Evolutionary conservation across 768 basidiomycete species (phyloP), one percentile per base, ranked within the genome.

Genomic region (Peribolospora kevripleyi): DNA sequence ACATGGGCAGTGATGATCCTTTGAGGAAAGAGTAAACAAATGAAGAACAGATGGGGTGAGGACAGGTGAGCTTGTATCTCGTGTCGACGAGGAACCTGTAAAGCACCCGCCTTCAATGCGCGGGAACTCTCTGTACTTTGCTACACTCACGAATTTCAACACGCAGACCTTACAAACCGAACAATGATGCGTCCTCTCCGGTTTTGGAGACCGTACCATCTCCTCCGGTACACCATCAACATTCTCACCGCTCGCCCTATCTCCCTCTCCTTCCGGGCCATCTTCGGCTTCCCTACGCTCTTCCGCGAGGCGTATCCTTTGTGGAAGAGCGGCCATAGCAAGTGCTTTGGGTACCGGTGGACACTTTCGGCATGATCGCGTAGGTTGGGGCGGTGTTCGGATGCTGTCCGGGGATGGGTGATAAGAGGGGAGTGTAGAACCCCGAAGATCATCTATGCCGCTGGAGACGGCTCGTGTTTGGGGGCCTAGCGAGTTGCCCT

Each of bases 1-100:
- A 67, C 69, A 70, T 42, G 69, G 69, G 53, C 70, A 71, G 58
- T 69, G 66, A 56, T 68, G 65, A 48, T 68, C 66, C 65, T 42
- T 10, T 49, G 40, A 6, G 5, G 40, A 25, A 36, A 11, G 9
- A 9, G 13, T 38, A 8, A 54, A 36, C 7, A 46, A 4, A 25
- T 38, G 39, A 5, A 39, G 36, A 2, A 46, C n/a, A 48, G 7
- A 43, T 25, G 37, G 37, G 36, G 45, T 46, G 7, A 38, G 10
- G 14, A 7, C 13, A 10, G 46, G 36, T 48, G 14, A 4, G 43
- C n/a, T 42, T 46, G 46, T 38, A 13, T 11, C 13, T 10, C 11
- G 11, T 11, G 50, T 13, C 37, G 10, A 36, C 13, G 50, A 10
- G 50, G 11, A 36, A 10, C 10, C 50, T 10, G 2, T 10, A 2